Base-by-base conservation (phyloP, 805 yeast species). In the Candida maris region DNA sequence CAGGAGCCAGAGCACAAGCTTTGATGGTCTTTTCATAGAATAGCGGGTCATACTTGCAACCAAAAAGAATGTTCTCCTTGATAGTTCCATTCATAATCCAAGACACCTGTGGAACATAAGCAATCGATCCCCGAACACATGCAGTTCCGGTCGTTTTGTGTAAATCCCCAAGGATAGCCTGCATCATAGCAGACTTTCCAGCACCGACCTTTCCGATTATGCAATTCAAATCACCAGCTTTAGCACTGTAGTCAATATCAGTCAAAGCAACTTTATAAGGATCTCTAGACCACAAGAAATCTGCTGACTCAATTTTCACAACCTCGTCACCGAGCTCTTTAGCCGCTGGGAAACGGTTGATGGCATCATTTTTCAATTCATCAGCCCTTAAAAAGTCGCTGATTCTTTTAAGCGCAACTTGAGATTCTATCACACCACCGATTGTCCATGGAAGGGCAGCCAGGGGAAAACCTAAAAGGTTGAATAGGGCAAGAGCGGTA, bases 31-130 rank as follows among this genome's bases (percentile, higher is more conserved):
- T 71, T 19, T 82, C 77, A 61, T 89, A 89, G 51, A 87, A 87
- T 6, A 68, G 79, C 13, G 85, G 75, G 55, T 89, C 96, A 53
- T 68, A 83, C 50, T 71, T 79, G 57, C 82, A 85, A 25, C 97
- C 97, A 61, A 89, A 89, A 42, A 85, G 59, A 53, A 89, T 83
- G 55, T 89, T 89, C 22, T 89, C 96, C 52, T 77, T 81, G 17
- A 89, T 89, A 7, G 89, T 70, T 24, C 94, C 96, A 54, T 89
- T 89, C 84, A 85, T 86, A 45, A 89, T 86, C 97, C 97, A 89
- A 2, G 97, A 89, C 24, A 82, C 79, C 62, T 89, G 97, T 2
- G 95, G 80, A 27, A 84, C 95, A 59, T 89, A 91, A 0, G 97
- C 97, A 23, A 85, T 69, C 32, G 75, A 70, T 27, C 97, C 97